phyloP scores from a whole-genome alignment of 306 rosid species.

The Vigna nakashimae region DNA sequence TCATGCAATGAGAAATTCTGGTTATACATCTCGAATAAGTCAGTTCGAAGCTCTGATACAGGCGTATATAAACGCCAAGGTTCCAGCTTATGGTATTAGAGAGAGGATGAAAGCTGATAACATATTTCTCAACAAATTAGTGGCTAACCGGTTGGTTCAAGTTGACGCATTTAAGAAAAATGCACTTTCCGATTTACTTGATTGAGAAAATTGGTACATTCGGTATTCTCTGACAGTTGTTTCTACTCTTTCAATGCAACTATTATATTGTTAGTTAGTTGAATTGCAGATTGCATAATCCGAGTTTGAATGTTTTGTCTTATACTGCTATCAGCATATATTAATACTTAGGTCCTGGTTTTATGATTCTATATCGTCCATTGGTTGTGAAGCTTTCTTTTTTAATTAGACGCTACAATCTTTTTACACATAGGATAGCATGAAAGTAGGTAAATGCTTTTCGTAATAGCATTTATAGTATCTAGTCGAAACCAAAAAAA shows the following conservation, averaged over 20 bases:
- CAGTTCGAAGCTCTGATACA: constrained; percentile 59
- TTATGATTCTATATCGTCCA: neutral
- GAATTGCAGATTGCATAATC: constrained; percentile 8
- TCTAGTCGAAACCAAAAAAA: no score
- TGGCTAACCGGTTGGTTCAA: constrained; percentile 51
- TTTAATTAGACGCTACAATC: neutral
- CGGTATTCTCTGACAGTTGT: neutral
- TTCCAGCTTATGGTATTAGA: constrained; percentile 73
- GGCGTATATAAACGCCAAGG: constrained; percentile 71
- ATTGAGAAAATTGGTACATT: constrained; percentile 49
- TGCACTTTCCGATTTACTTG: constrained; percentile 70
- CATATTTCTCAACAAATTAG: constrained; percentile 60
- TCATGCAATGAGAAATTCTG: constrained; percentile 58
- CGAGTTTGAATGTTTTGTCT: constrained; percentile 20
- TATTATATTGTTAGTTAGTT: neutral
- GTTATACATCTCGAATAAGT: constrained; percentile 54
- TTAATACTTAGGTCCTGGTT: neutral
- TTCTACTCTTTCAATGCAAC: constrained; percentile 26
- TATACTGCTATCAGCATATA: constrained; percentile 3
- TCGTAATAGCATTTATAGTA: no score
- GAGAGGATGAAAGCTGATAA: constrained; percentile 84
- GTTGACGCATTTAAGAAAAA: constrained; percentile 68
- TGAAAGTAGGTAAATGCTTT: neutral
- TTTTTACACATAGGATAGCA: neutral
- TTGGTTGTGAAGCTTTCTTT: neutral